These are phyloP conservation scores for Diaporthe citriasiana DNA, from an alignment of 2,329 filamentous ascomycete species.

Conservation along the genomic window DNA sequence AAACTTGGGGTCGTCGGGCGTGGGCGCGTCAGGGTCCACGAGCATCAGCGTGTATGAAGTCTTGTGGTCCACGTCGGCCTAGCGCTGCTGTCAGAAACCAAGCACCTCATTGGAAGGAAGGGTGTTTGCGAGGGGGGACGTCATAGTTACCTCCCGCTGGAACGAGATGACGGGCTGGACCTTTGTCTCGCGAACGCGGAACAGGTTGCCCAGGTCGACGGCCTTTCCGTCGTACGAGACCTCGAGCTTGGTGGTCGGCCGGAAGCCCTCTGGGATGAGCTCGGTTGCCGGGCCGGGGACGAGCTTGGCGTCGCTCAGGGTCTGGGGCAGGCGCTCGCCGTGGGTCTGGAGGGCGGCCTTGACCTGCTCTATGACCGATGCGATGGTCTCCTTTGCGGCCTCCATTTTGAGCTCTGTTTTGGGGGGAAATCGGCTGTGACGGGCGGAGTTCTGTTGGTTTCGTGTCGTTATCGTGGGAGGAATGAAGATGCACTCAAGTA, in stretches of 20 bases:
- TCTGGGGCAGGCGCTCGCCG: constrained; percentile 29
- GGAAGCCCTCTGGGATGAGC: constrained; percentile 59
- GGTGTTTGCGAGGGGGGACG: no score
- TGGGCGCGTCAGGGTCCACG: constrained; percentile 68
- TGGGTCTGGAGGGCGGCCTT: constrained; percentile 29
- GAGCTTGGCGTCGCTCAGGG: constrained; percentile 55
- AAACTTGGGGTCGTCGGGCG: constrained; percentile 67
- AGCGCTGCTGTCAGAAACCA: background rate
- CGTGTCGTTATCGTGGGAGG: background rate
- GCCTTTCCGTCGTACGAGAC: constrained; percentile 49
- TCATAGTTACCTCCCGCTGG: constrained; percentile 49
- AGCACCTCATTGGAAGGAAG: background rate
- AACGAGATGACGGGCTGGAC: constrained; percentile 55
- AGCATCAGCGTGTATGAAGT: constrained; percentile 62
- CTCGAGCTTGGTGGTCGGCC: constrained; percentile 56
- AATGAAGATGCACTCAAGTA: background rate
- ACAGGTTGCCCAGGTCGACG: constrained; percentile 49
- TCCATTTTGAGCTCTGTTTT: constrained; percentile 15
- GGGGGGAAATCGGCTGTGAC: background rate
- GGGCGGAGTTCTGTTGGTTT: background rate
- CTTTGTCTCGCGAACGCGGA: constrained; percentile 55
- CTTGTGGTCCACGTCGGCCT: constrained; percentile 41
- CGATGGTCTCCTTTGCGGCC: constrained; percentile 26
- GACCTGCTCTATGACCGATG: constrained; percentile 9
- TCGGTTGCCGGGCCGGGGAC: constrained; percentile 56